Evolutionary conservation across 164 flowering plant genomes (phyloP).

Genomic region (Chimonanthus salicifolius): DNA sequence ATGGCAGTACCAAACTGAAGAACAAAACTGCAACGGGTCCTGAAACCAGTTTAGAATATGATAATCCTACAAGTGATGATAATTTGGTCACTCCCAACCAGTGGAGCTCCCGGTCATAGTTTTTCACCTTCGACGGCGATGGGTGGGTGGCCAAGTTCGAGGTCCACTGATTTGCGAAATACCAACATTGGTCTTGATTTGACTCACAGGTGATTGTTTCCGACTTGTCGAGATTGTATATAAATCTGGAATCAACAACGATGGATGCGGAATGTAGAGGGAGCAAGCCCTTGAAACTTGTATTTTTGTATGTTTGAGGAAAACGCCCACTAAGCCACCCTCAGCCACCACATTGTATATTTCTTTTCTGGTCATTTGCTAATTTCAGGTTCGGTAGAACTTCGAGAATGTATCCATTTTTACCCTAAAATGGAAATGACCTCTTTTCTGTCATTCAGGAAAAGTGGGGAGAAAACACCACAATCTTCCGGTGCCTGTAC

Average conservation of each 20-base stretch:
- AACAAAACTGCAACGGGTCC: not conserved
- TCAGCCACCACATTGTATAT: not conserved
- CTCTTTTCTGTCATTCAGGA: too few relatives aligned
- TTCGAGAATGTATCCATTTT: not conserved
- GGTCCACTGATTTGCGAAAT: not conserved
- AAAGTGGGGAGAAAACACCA: too few relatives aligned
- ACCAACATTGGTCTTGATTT: not conserved
- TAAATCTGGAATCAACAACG: not conserved
- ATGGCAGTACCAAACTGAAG: not conserved
- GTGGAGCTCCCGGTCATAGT: not conserved
- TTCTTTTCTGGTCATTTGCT: not conserved
- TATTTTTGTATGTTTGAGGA: not conserved
- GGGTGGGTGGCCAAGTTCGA: not conserved
- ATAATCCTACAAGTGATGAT: not conserved
- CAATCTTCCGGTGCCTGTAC: too few relatives aligned
- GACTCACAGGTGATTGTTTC: not conserved
- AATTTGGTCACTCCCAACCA: not conserved
- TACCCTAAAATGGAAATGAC: not conserved
- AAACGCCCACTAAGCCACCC: not conserved
- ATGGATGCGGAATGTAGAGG: not conserved
- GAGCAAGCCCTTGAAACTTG: not conserved
- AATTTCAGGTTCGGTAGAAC: not conserved
- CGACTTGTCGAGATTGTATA: not conserved
- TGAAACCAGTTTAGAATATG: not conserved
- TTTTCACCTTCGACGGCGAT: not conserved